Conservation (phyloP, 148 eudicot species). For the Vaccinium vitisidaea region DNA sequence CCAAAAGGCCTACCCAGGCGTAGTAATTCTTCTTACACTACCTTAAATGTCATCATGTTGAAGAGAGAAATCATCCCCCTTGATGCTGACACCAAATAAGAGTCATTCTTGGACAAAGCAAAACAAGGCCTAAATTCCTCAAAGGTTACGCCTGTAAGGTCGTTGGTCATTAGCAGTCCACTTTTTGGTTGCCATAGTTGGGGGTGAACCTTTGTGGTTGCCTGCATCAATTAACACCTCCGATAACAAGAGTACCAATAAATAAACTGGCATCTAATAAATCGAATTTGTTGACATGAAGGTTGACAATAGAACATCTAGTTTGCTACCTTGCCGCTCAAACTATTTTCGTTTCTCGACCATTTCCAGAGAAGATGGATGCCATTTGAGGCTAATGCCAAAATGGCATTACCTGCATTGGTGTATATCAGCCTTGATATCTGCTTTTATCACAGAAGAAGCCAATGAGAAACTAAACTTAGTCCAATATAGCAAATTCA, state of each 20-base stretch:
- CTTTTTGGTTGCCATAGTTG: conserved; percentile 48
- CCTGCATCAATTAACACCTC: conserved; percentile 21
- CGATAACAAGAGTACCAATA: conserved; percentile 1
- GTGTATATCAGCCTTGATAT: conserved; percentile 49
- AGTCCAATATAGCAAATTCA: not conserved
- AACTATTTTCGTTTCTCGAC: conserved; percentile 34
- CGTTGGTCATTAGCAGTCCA: conserved; percentile 48
- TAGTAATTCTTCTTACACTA: conserved; percentile 6
- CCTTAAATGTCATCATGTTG: conserved; percentile 51
- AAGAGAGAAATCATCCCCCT: conserved; percentile 49
- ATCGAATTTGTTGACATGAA: not conserved
- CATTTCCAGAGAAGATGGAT: conserved; percentile 52
- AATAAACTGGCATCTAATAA: not conserved
- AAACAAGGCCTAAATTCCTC: conserved; percentile 42
- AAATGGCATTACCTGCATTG: conserved; percentile 43
- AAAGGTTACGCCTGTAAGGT: conserved; percentile 28
- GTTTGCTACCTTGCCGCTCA: conserved; percentile 33
- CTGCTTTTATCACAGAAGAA: conserved; percentile 24
- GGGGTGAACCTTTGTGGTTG: conserved; percentile 40
- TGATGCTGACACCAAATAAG: conserved; percentile 59
- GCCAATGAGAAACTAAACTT: not conserved
- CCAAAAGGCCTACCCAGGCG: not conserved
- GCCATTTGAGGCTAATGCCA: conserved; percentile 54
- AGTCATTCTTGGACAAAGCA: conserved; percentile 56
- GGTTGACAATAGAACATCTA: not conserved